Base-by-base conservation (phyloP, 805 yeast species). In the Candida quercuum region DNA sequence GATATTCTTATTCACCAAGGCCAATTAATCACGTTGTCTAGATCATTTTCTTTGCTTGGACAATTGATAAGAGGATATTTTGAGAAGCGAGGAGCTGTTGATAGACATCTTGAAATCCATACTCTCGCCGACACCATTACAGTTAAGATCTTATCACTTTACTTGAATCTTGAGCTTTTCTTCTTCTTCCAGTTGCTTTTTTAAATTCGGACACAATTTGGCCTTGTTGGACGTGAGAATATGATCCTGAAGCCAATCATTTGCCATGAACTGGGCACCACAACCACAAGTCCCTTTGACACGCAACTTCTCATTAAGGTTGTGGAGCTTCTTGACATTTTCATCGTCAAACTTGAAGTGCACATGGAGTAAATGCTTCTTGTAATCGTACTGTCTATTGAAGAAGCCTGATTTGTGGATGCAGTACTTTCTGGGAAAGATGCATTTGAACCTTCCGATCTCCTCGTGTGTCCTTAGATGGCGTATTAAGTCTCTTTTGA, bases 341-440 rank as follows among this genome's bases (percentile, higher is more conserved):
- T 47, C 46, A 40, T 73, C 64, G 45, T 75, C 79, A 51, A 77
- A 78, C 33, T 53, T 54, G 51, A 79, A 79, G 46, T 79, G 86
- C 36, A 71, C 63, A 51, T 78, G 80, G 28, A 79, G 58, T 37
- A 79, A 56, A 51, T 79, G 86, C 50, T 79, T 79, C 51, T 79
- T 79, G 63, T 64, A 77, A 53, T 79, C 86, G 53, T 79, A 79
- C 6, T 81, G 82, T 34, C 86, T 62, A 57, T 79, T 79, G 61
- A 79, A 79, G 48, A 65, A 73, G 21, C 83, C 79, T 12, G 78
- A 66, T 48, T 71, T 76, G 52, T 78, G 85, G 3, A 68, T 58
- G 51, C 86, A 79, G 32, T 59, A 57, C n/a, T 60, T 60, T 34
- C 69, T 62, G 8, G 84, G 84, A 47, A 68, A 78, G 14, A 73